Base-by-base conservation (phyloP, 345 rosid genomes). In the Populus deltoides region DNA sequence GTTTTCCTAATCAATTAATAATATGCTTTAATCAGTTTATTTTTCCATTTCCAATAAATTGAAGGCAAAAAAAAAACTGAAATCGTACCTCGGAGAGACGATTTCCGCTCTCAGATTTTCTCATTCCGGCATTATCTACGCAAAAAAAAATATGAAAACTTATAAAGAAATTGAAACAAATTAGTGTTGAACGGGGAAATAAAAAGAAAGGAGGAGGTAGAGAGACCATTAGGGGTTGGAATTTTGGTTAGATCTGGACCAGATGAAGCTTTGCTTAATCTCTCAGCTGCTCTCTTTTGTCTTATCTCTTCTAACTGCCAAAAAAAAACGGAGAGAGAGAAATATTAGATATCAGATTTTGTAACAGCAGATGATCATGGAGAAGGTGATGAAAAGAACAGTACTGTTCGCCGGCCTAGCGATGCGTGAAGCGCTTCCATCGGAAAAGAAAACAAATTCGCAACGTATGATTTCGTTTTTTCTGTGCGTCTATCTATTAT, bases 351-450 rank as follows among this genome's bases (percentile, higher is more conserved):
- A 10, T 65, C 55, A 68, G 29, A 55, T 27, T 25, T 71, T 7
- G 7, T 27, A 12, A 73, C 20, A 36, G 12, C 1, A 66, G 55
- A 45, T 10, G 24, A 71, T 61, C 57, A 11, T 61, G 36, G n/a
- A 38, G 24, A 27, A 61, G 66, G 27, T 8, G 78, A 74, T n/a
- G 55, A 8, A 66, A 55, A 11, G 47, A 75, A 65, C 25, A 72
- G 72, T 84, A 96, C 99, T 84, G 99, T 92, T 83, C 99, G 90
- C 75, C 99, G 98, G 70, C 97, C 99, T 10, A 93, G 89, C 39
- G 98, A 86, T 70, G 99, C 97, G 72, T 93, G 99, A 67, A 77
- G 97, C 73, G 90, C 67, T 33, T 90, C 91, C 99, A 91, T 92
- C 80, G 15, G 35, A 74, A 4, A 59, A 72, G 67, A 71, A 31